Evolutionary conservation across 1,284 basidiomycete species (phyloP).

Genomic region (Sporisorium sorghi): DNA sequence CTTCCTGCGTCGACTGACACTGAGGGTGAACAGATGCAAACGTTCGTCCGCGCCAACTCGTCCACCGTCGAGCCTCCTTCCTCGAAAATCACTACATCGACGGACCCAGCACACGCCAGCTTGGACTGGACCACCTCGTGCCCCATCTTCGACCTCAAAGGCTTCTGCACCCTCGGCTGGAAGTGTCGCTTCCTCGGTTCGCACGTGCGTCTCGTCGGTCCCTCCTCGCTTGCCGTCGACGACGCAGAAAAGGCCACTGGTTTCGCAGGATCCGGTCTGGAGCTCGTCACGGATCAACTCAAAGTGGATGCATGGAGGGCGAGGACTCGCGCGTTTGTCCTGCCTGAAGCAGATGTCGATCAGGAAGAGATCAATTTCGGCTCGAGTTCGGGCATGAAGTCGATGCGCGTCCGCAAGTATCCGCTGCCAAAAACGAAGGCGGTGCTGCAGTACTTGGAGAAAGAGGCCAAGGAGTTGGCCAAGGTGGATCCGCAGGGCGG

Average conservation of each 20-base stretch:
- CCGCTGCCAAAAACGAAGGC: slow-evolving; percentile 52
- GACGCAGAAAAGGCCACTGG: slow-evolving; percentile 10
- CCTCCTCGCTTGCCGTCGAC: slow-evolving; percentile 32
- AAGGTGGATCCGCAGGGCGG: slow-evolving; percentile 24
- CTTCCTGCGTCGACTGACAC: slow-evolving; percentile 4
- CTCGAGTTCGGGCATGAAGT: slow-evolving; percentile 60
- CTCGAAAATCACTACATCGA: not conserved
- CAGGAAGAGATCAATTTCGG: slow-evolving; percentile 82
- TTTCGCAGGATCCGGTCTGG: slow-evolving; percentile 60
- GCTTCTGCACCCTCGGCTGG: slow-evolving; percentile 86
- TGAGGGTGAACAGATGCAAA: slow-evolving; percentile 11
- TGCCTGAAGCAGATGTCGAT: slow-evolving; percentile 72
- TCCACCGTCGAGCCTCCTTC: slow-evolving; percentile 46
- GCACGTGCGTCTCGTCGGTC: slow-evolving; percentile 72
- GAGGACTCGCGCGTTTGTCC: slow-evolving; percentile 27
- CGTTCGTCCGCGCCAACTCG: slow-evolving; percentile 62
- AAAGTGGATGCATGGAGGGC: slow-evolving; percentile 70
- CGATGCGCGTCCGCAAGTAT: slow-evolving; percentile 53
- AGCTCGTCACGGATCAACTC: slow-evolving; percentile 74
- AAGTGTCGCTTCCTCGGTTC: slow-evolving; percentile 90
- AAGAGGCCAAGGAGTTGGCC: slow-evolving; percentile 44
- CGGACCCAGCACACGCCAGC: slow-evolving; percentile 70
- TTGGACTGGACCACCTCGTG: slow-evolving; percentile 75
- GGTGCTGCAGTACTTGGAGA: slow-evolving; percentile 48
- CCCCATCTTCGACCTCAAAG: slow-evolving; percentile 79